Conservation (phyloP, 2,329 filamentous ascomycete genomes). For the Chrysoporthe austroafricana region DNA sequence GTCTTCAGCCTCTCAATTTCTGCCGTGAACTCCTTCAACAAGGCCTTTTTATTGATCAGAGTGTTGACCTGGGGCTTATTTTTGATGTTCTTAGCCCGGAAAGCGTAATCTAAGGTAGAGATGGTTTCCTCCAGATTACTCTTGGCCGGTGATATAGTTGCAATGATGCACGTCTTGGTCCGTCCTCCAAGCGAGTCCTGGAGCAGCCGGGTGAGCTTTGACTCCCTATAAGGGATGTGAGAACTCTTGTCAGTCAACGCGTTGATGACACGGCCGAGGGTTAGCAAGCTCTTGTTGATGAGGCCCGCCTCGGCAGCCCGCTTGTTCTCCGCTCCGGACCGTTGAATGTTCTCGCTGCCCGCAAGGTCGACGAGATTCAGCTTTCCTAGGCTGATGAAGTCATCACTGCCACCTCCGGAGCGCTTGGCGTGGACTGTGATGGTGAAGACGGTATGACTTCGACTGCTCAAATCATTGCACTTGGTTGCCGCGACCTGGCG, state of each 20-base stretch:
- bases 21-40: conserved; percentile 84
- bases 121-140: conserved; percentile 98
- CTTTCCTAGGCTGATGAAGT: conserved; percentile 89
- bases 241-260: conserved; percentile 87
- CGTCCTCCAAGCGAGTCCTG: conserved; percentile 96
- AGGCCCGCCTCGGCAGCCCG: conserved; percentile 91
- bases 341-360: conserved; percentile 95
- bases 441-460: conserved; percentile 97
- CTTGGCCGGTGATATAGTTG: conserved; percentile 91
- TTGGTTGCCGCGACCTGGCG: conserved; percentile 99
- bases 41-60: conserved; percentile 87
- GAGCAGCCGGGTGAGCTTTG: conserved; percentile 89
- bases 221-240: conserved; percentile 92
- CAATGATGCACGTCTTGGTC: conserved; percentile 98
- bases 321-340: conserved; percentile 97
- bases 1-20: conserved; percentile 96
- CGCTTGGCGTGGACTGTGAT: conserved; percentile 91
- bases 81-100: conserved; percentile 96
- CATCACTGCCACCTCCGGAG: conserved; percentile 79
- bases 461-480: conserved; percentile 96
- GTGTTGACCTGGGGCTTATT: conserved; percentile 98
- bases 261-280: conserved; percentile 95
- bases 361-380: conserved; percentile 95
- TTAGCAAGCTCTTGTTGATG: conserved; percentile 97
- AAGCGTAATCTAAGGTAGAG: conserved; percentile 96